Conservation (phyloP, 1,139 yeast species). For the Wickerhamomyces sp. region DNA sequence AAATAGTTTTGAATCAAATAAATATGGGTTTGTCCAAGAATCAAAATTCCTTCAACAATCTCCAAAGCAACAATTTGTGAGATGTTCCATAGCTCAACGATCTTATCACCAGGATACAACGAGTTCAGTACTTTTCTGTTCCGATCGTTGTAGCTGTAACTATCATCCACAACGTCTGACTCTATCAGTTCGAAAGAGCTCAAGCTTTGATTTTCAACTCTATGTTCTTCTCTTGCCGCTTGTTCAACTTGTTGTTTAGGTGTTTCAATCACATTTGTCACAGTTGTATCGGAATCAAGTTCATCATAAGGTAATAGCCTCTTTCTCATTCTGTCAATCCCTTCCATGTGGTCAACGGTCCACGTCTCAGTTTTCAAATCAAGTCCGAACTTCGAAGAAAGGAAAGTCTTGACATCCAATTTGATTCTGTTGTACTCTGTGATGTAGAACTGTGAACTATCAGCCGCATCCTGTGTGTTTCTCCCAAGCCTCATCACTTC, state of each 20-base stretch:
- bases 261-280: constrained; percentile 28
- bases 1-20: constrained; percentile 70
- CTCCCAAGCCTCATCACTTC: constrained; percentile 48
- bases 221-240: constrained; percentile 8
- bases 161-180: constrained; percentile 29
- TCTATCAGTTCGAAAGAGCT: constrained; percentile 44
- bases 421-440: constrained; percentile 42
- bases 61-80: constrained; percentile 70
- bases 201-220: constrained; percentile 22
- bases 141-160: constrained; percentile 48
- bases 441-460: constrained; percentile 47
- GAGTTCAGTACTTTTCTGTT: constrained; percentile 69
- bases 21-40: constrained; percentile 56
- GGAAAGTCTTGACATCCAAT: constrained; percentile 37
- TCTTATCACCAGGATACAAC: constrained; percentile 65
- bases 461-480: constrained; percentile 57
- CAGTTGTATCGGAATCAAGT: constrained; percentile 38
- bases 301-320: constrained; percentile 51
- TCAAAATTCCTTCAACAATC: constrained; percentile 66
- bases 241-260: constrained; percentile 3
- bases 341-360: constrained; percentile 62
- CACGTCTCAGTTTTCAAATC: constrained; percentile 28
- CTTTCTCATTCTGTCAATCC: constrained; percentile 58
- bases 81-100: constrained; percentile 67
- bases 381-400: constrained; percentile 23